Evolutionary conservation across 768 basidiomycete species (phyloP), one percentile per base, ranked within the genome.

Genomic region (Dentipellis fragilis): DNA sequence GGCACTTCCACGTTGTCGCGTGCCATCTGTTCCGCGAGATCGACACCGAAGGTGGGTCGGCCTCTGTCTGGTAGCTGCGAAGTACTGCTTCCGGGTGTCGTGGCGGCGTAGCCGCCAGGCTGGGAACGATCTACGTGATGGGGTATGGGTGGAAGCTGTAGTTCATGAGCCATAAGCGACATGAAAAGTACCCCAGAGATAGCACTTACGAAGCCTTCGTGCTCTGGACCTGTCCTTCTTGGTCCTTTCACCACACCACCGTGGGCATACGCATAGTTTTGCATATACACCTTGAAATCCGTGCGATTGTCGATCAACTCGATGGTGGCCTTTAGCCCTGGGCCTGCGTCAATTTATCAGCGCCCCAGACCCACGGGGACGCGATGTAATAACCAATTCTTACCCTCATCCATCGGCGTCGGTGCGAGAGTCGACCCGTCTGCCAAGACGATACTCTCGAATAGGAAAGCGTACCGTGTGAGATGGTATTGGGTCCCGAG

Each of bases 401-500:
- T 58, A 82, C 88, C 84, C 65, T 88, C 85, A 55, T 89, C 89
- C 6, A 73, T 64, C 45, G 63, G 55, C 45, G 78, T 70, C 3
- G 91, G 84, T 45, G 90, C 81, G 21, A 99, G 71, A 1, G 88
- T 88, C 1, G 85, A 79, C 1, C 93, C 96, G 58, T 99, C 96
- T 62, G 82, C 87, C 17, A 98, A 74, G 2, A 96, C 79, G 22
- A 89, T 86, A 62, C 85, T 89, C 69, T 99, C 96, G 63, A 89
- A 94, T 21, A 98, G 73, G 72, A 92, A 98, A 1, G 93, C 89
- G 68, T 96, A 98, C 69, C 94, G 80, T 0, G 92, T 87, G 49
- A 98, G 75, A 69, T 98, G 95, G 69, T 97, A 99, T 70, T 98
- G 95, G 4, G 91, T 93, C n/a, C 94, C 96, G 46, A 96, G 75